A percentile compares a stretch with the other conserved stretches of the same genome.
Evolutionary conservation across 345 rosid genomes (phyloP).

Genomic region (Brassica cretica): DNA sequence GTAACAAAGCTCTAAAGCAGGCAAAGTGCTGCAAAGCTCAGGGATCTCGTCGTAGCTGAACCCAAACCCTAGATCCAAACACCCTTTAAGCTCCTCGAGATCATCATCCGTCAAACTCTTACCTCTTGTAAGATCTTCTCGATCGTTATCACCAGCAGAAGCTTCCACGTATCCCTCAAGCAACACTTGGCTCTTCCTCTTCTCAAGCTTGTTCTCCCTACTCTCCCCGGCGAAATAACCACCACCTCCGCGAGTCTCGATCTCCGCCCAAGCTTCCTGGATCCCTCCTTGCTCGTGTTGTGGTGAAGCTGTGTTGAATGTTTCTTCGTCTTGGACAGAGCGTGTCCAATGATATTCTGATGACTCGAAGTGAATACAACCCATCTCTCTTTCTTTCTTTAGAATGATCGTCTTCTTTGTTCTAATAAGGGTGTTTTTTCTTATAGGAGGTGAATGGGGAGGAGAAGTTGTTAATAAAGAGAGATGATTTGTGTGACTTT

Average conservation of each 20-base stretch:
- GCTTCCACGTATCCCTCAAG: slow-evolving; percentile 70
- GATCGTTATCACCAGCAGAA: slow-evolving; percentile 26
- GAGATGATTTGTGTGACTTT: slow-evolving; percentile 1
- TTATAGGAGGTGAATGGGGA: slow-evolving; percentile 8
- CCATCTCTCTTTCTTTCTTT: slow-evolving; percentile 12
- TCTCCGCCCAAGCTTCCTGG: slow-evolving; percentile 22
- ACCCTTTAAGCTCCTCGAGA: slow-evolving; percentile 88
- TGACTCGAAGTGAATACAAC: slow-evolving; percentile 16
- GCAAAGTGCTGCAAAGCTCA: slow-evolving; percentile 88
- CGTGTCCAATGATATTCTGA: slow-evolving; percentile 40
- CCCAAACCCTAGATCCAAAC: slow-evolving; percentile 92
- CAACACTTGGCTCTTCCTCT: slow-evolving; percentile 78
- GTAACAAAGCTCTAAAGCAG: slow-evolving; percentile 91
- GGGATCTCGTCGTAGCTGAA: slow-evolving; percentile 95
- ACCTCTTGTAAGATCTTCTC: slow-evolving; percentile 64
- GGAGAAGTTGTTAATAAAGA: slow-evolving; percentile 13
- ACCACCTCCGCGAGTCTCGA: slow-evolving; percentile 5
- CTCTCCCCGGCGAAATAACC: neutral
- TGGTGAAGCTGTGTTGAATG: neutral
- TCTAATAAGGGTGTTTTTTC: neutral
- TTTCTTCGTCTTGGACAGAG: slow-evolving; percentile 13
- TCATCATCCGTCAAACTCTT: slow-evolving; percentile 92
- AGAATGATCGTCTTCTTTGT: neutral
- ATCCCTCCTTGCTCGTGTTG: slow-evolving; percentile 27
- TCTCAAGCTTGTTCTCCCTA: slow-evolving; percentile 40